phyloP scores from a whole-genome alignment of 371 early-diverging fungal species.

The Coemansia sp. region DNA sequence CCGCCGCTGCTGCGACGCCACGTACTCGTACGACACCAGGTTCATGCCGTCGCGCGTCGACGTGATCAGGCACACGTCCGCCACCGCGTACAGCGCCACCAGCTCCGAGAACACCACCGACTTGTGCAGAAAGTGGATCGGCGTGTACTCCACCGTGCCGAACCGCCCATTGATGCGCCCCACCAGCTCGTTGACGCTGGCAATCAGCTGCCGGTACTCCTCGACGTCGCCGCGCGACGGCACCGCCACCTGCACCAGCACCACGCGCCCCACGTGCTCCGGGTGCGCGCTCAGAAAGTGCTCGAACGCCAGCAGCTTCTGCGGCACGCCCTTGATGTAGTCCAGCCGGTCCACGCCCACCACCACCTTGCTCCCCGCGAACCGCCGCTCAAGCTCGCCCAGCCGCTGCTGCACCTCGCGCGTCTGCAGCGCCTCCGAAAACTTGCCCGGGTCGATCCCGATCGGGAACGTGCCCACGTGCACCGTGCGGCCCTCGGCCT shows the following conservation, averaged over 20 bases:
- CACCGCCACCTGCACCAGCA: slow-evolving; percentile 97
- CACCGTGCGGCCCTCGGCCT: slow-evolving; percentile 83
- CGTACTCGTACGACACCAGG: slow-evolving; percentile 97
- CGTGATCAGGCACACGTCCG: slow-evolving; percentile 97
- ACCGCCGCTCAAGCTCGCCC: slow-evolving; percentile 75
- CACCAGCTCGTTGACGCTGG: slow-evolving; percentile 92
- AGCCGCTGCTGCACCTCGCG: slow-evolving; percentile 73
- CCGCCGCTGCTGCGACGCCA: slow-evolving; percentile 87
- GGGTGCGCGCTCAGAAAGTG: slow-evolving; percentile 88
- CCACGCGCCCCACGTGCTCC: slow-evolving; percentile 92
- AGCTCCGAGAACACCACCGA: slow-evolving; percentile 95
- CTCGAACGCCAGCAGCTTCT: slow-evolving; percentile 96
- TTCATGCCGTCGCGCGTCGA: slow-evolving; percentile 99
- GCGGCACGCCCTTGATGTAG: slow-evolving; percentile 99
- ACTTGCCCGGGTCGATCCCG: slow-evolving; percentile 98
- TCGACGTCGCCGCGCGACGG: slow-evolving; percentile 96
- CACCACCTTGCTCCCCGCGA: slow-evolving; percentile 85
- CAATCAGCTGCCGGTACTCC: slow-evolving; percentile 92
- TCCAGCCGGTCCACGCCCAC: slow-evolving; percentile 99
- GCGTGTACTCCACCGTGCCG: slow-evolving; percentile 92
- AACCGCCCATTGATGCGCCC: slow-evolving; percentile 95
- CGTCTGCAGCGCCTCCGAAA: slow-evolving; percentile 75
- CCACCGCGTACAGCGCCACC: slow-evolving; percentile 91
- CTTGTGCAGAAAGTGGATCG: slow-evolving; percentile 97
- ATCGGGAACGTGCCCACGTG: slow-evolving; percentile 98